Evolutionary conservation across 179 eudicot genomes (phyloP).

Genomic region (Spinacia oleracea): DNA sequence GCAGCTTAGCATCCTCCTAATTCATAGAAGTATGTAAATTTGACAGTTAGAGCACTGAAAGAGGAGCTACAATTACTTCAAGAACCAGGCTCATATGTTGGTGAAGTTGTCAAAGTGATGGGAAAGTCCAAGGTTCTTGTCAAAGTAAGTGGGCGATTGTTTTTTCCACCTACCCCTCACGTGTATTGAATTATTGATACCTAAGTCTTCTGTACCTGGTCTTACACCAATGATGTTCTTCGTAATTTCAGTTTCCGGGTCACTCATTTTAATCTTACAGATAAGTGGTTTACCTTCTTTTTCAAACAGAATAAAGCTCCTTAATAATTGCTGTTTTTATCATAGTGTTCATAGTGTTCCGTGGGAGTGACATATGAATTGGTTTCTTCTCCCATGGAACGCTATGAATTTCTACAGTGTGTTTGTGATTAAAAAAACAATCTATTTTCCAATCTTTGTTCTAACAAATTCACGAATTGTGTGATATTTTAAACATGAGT

Average conservation of each 20-base stretch:
- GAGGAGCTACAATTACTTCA: constrained; percentile 93
- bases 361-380: too few relatives aligned
- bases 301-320: background rate
- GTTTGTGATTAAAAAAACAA: background rate
- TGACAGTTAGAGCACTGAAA: constrained; percentile 80
- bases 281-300: background rate
- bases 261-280: background rate
- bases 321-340: background rate
- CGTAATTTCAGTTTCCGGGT: background rate
- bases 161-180: background rate
- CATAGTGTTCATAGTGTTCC: too few relatives aligned
- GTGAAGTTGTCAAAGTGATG: constrained; percentile 97
- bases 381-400: background rate
- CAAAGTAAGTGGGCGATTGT: constrained; percentile 50
- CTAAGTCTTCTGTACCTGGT: background rate
- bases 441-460: background rate
- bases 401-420: background rate
- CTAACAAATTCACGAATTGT: background rate
- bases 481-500: background rate
- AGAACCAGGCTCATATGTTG: constrained; percentile 97
- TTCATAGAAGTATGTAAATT: background rate
- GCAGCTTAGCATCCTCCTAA: background rate
- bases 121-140: constrained; percentile 93
- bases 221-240: background rate
- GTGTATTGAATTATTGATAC: background rate